Evolutionary conservation across 768 basidiomycete species (phyloP), one percentile per base, ranked within the genome.

Genomic region (Pleurotus djamor): DNA sequence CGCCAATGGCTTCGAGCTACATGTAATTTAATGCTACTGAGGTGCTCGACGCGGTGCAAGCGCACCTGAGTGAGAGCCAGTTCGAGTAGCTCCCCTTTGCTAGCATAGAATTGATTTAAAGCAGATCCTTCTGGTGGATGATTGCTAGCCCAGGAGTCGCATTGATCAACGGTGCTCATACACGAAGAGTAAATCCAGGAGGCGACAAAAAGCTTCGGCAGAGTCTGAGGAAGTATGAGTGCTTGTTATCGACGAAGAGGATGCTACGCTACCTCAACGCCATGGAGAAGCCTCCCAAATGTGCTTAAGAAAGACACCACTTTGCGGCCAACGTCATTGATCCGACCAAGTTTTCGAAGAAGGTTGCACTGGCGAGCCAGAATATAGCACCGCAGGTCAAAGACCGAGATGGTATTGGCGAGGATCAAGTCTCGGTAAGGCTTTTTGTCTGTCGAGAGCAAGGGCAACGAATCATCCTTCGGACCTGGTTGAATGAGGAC

Each of bases 161-260:
- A 92, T 64, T 88, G 87, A 10, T 92, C 87, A 32, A 94, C 85
- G 47, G 89, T 86, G 62, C 88, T 92, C 47, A 96, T 77, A 16
- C 93, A 87, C 0, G 95, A 93, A 14, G 91, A 93, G 72, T 94
- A 98, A 36, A 84, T 89, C 97, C 97, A 99, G 0, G 92, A 89
- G 68, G 97, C 92, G 36, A 97, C 78, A 69, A 96, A 97, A 67
- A 88, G 84, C 14, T 76, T 74, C 0, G 89, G 82, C 21, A 91
- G 74, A 4, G 76, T 79, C 36, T 66, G 69, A n/a, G n/a, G n/a
- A n/a, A n/a, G n/a, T n/a, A n/a, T 56, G 48, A 13, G 17, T 35
- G 58, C 52, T 51, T 47, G 32, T 33, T 59, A 58, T 4, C 13
- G 21, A 32, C 55, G 62, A 32, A 41, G 13, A 58, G 32, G 21